Evolutionary conservation across 139 green algal genomes (phyloP), one percentile per base, ranked within the genome.

Genomic region (Picochlorum sp.): DNA sequence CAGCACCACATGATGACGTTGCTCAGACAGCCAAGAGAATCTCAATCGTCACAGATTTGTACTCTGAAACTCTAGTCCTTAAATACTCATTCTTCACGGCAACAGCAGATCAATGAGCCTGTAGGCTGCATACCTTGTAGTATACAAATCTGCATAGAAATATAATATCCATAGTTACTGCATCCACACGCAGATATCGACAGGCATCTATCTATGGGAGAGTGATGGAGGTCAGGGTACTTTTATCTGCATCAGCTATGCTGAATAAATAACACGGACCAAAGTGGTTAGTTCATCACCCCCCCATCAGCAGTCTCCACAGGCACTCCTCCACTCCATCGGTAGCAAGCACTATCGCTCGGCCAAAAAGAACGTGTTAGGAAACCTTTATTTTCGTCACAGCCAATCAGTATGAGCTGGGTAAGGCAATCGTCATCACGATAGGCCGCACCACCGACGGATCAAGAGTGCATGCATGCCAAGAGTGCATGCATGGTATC

Each of bases 191-290:
- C 47, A 10, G n/a, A 20, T 3, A 54, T 54, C 16, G 47, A 21
- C 34, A 41, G 34, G 7, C 34, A 2, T 41, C 34, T 9, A 54
- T 54, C 8, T 2, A 54, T 54, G n/a, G 23, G 16, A 54, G 18
- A 54, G n/a, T 54, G 70, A 24, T 31, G 20, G 63, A 24, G 28
- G 47, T 63, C 34, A 54, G 55, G 54, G 26, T 59, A 68, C 41
- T 47, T 51, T 76, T 83, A 57, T 82, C 77, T 64, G 69, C 83
- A 88, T 73, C 54, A 83, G 76, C 67, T 37, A 37, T 56, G 66
- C 70, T 84, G 64, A 63, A 66, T 90, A 72, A 73, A 80, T 77
- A 90, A 90, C 84, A 90, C 84, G 84, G 77, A 88, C 77, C 82
- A 87, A 79, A 71, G 56, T 57, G 71, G 34, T 88, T 77, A 68